Conservation (phyloP, 345 rosid species). For the Camelina sativa region DNA sequence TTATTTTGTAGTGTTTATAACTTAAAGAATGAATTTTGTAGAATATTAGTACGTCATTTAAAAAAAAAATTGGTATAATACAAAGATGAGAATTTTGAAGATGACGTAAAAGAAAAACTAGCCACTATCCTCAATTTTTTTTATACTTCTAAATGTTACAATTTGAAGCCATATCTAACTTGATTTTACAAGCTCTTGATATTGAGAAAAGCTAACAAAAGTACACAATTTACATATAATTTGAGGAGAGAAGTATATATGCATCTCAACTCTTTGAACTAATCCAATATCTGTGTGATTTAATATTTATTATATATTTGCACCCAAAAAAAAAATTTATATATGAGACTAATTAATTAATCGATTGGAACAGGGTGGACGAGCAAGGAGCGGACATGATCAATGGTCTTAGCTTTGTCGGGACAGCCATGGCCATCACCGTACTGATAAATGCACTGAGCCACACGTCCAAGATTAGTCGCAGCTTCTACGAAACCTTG, state of each 20-base stretch:
- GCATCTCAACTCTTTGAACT: slow-evolving; percentile 6
- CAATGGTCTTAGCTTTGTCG: slow-evolving; percentile 31
- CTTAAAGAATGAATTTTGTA: too few species aligned
- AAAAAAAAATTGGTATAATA: too few species aligned
- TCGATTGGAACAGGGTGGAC: slow-evolving; percentile 24
- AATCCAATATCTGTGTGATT: background rate
- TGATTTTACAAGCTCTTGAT: background rate
- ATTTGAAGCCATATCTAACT: background rate
- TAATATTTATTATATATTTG: background rate
- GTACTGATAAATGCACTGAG: slow-evolving; percentile 43
- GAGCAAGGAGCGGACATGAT: slow-evolving; percentile 37
- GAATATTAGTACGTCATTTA: too few species aligned
- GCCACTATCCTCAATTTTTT: too few species aligned
- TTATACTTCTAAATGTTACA: too few species aligned
- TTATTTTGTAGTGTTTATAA: too few species aligned
- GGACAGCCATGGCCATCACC: slow-evolving; percentile 53
- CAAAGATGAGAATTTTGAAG: too few species aligned
- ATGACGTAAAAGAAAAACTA: too few species aligned
- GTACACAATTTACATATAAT: slow-evolving; percentile 1
- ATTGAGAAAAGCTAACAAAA: background rate
- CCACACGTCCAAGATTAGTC: slow-evolving; percentile 43
- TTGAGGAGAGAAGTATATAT: background rate
- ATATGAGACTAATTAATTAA: background rate
- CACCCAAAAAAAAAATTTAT: too few species aligned
- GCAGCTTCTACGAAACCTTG: slow-evolving; percentile 33